Conservation (phyloP, 352 stramenopile species). For the Phytophthora fragariaefolia region DNA sequence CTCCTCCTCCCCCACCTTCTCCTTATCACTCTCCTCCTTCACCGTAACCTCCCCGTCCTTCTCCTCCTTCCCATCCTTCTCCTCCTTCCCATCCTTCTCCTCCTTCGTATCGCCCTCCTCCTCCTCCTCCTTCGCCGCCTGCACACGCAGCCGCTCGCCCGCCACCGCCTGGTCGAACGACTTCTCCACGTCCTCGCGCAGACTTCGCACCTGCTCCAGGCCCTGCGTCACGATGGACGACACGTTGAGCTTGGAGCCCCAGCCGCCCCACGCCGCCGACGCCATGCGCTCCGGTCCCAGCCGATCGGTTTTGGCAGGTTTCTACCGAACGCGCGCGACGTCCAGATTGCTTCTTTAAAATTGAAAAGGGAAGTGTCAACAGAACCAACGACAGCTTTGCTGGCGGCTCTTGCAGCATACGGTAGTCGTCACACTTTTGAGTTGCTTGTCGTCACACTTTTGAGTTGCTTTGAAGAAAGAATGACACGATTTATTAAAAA, state of each 20-base stretch:
- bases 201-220: constrained; percentile 81
- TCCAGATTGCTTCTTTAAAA: not conserved
- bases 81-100: constrained; percentile 10
- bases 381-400: no score
- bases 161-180: constrained; percentile 86
- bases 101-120: not conserved
- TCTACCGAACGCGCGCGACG: not conserved
- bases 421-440: no score
- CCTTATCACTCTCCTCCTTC: constrained; percentile 3
- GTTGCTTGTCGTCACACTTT: no score
- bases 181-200: constrained; percentile 89
- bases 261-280: constrained; percentile 56
- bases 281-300: not conserved
- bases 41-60: not conserved
- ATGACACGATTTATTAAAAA: no score
- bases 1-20: no score
- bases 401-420: no score
- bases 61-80: not conserved
- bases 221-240: constrained; percentile 86
- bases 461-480: no score
- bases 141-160: constrained; percentile 15
- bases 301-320: not conserved
- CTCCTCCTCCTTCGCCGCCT: constrained; percentile 7
- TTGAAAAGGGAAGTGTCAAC: no score
- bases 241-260: constrained; percentile 78